phyloP scores from a whole-genome alignment of 2,329 filamentous ascomycete species.

The Aspergillaceae sp. region DNA sequence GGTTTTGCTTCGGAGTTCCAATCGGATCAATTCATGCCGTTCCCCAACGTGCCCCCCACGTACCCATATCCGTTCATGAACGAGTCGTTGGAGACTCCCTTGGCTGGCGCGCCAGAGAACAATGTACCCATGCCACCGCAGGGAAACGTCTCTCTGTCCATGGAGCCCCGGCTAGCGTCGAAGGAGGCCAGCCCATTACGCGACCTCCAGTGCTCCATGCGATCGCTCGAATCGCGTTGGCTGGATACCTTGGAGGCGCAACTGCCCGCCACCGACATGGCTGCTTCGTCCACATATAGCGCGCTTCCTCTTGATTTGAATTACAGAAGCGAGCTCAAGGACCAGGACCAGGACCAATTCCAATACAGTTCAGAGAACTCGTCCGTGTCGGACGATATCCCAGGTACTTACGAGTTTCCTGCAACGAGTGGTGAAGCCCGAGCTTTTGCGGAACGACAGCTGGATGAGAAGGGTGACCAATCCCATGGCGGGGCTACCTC shows the following conservation, averaged over 20 bases:
- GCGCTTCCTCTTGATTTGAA: slow-evolving; percentile 10
- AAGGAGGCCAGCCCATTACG: slow-evolving; percentile 14
- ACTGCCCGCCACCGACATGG: slow-evolving; percentile 19
- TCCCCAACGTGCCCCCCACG: slow-evolving; percentile 21
- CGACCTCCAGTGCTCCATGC: slow-evolving; percentile 18
- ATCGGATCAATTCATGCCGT: slow-evolving; percentile 22
- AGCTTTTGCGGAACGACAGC: slow-evolving; percentile 20
- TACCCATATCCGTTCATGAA: slow-evolving; percentile 23
- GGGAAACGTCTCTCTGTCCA: slow-evolving; percentile 6
- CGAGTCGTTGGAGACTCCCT: slow-evolving; percentile 20
- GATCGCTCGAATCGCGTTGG: slow-evolving; percentile 28
- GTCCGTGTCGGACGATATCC: slow-evolving; percentile 28
- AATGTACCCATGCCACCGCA: slow-evolving; percentile 8
- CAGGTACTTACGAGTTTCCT: slow-evolving; percentile 27
- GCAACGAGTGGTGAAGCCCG: slow-evolving; percentile 22
- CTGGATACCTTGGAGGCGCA: slow-evolving; percentile 26
- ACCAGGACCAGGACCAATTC: slow-evolving; percentile 18
- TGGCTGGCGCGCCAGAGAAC: slow-evolving; percentile 8
- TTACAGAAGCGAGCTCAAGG: not conserved
- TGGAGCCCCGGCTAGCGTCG: slow-evolving; percentile 14
- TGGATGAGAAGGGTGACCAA: slow-evolving; percentile 25
- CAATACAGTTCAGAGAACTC: slow-evolving; percentile 30
- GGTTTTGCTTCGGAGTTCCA: slow-evolving; percentile 19
- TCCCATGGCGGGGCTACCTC: slow-evolving; percentile 18
- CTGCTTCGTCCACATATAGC: slow-evolving; percentile 17